These are phyloP conservation scores for Eimeria tenella DNA, from an alignment of 169 alveolate genomes.

Conservation along the genomic window DNA sequence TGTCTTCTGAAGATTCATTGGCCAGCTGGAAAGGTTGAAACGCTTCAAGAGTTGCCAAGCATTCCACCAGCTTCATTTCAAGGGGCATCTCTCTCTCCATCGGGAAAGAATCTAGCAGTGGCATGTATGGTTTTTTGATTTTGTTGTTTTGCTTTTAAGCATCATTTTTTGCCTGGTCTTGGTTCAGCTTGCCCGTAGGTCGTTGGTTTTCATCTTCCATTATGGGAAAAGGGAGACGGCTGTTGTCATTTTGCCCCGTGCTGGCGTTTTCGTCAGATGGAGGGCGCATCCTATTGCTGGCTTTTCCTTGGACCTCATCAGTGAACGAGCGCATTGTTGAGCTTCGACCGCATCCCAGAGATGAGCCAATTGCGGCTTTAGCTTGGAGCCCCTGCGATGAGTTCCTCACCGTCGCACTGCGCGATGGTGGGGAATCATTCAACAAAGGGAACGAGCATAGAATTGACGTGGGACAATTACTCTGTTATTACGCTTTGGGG, in stretches of 20 bases:
- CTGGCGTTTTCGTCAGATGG: neutral
- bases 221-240: too few species aligned
- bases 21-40: neutral
- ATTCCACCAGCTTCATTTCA: neutral
- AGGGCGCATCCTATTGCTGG: neutral
- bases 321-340: neutral
- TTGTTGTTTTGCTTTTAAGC: neutral
- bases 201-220: too few species aligned
- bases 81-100: slow-evolving; percentile 3
- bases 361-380: neutral
- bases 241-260: too few species aligned
- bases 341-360: neutral
- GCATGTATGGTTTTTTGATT: slow-evolving; percentile 7
- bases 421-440: neutral
- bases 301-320: neutral
- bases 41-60: neutral
- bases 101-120: neutral
- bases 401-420: slow-evolving; percentile 5
- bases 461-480: neutral
- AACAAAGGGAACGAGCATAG: neutral
- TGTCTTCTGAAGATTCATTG: neutral
- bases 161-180: neutral
- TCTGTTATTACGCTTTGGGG: neutral
- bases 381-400: slow-evolving; percentile 44
- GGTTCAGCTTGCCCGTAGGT: neutral